Evolutionary conservation across 495 filamentous ascomycete genomes (phyloP).

Genomic region (Daldinia concentrica): DNA sequence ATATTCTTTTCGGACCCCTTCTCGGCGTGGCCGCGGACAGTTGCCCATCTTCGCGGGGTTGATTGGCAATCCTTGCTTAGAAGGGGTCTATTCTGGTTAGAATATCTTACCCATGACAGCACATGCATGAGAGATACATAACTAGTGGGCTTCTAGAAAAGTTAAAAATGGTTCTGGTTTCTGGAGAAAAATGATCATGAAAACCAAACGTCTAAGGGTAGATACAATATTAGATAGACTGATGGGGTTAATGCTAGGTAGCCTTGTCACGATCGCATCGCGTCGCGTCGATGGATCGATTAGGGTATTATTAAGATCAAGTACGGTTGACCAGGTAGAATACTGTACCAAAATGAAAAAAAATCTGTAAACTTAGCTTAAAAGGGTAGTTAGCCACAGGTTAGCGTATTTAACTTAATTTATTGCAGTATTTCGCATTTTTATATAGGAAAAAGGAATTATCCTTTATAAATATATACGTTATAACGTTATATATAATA

Average conservation of each 20-base stretch:
- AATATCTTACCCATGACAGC: slow-evolving; percentile 15
- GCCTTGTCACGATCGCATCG: slow-evolving; percentile 11
- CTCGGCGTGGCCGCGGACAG: not conserved
- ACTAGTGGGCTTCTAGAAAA: slow-evolving; percentile 40
- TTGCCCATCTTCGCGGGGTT: slow-evolving; percentile 2
- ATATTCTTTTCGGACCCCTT: not conserved
- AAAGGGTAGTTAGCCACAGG: no score
- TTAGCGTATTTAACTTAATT: no score
- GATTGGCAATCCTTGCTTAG: slow-evolving; percentile 14
- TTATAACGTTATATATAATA: no score
- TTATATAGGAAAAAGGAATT: no score
- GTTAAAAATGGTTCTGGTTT: slow-evolving; percentile 29
- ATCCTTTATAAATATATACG: no score
- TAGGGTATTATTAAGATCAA: not conserved
- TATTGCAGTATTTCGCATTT: no score
- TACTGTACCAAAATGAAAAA: no score
- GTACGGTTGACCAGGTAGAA: no score
- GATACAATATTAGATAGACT: not conserved
- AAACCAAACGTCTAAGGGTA: not conserved
- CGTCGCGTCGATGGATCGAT: not conserved
- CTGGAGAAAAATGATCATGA: not conserved
- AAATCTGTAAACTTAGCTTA: no score
- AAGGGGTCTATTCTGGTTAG: slow-evolving; percentile 28
- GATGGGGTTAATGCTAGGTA: not conserved
- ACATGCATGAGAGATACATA: slow-evolving; percentile 21